Evolutionary conservation across 768 basidiomycete species (phyloP).

Genomic region (Boletus fagicola): DNA sequence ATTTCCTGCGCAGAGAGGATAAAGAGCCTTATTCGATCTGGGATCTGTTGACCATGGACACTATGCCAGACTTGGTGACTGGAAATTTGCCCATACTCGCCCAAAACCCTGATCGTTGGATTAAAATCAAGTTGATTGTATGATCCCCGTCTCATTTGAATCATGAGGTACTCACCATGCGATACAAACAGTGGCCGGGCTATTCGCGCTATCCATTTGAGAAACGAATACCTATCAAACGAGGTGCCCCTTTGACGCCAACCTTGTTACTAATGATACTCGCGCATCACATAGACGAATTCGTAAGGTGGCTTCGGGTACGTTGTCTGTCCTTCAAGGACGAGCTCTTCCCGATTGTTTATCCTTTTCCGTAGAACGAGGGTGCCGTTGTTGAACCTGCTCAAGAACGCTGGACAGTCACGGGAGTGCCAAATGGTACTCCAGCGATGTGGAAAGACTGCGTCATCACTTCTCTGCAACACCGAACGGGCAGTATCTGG

Average conservation of each 20-base stretch:
- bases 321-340: conserved; percentile 3
- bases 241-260: conserved; percentile 31
- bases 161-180: not conserved
- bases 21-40: conserved; percentile 29
- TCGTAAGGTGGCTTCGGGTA: conserved; percentile 33
- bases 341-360: not conserved
- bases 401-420: conserved; percentile 40
- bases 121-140: conserved; percentile 40
- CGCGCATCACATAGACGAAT: conserved; percentile 33
- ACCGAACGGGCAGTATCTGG: conserved; percentile 43
- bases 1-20: conserved; percentile 29
- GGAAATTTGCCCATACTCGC: conserved; percentile 23
- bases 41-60: conserved; percentile 22
- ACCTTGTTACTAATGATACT: conserved; percentile 32
- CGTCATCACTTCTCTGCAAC: conserved; percentile 39
- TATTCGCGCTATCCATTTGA: conserved; percentile 39
- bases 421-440: conserved; percentile 12
- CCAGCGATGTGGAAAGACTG: conserved; percentile 32
- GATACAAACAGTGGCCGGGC: conserved; percentile 45
- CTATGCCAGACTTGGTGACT: conserved; percentile 26
- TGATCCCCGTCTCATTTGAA: not conserved
- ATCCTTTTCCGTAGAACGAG: conserved; percentile 20
- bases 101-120: conserved; percentile 24
- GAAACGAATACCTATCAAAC: conserved; percentile 38
- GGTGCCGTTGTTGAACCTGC: conserved; percentile 34